These are phyloP conservation scores for Tulasnella sp. DNA, from an alignment of 768 basidiomycete species.

Conservation along the genomic window DNA sequence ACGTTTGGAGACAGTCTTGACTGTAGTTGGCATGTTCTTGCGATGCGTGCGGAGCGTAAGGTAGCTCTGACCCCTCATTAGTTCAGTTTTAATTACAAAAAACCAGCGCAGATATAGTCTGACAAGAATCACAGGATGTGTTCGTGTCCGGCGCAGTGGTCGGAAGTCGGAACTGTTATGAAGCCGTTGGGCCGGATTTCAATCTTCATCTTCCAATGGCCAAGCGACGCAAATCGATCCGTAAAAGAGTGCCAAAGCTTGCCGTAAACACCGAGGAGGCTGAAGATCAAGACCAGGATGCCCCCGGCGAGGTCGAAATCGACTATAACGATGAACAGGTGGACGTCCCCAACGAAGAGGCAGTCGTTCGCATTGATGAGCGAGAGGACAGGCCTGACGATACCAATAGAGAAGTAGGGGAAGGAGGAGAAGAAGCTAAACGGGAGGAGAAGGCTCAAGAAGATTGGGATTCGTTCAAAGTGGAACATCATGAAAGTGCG, in stretches of 20 bases:
- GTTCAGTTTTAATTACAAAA: too few species aligned
- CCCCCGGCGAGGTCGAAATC: not conserved
- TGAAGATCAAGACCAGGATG: not conserved
- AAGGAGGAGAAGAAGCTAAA: conserved; percentile 20
- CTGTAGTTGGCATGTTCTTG: too few species aligned
- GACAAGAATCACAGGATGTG: too few species aligned
- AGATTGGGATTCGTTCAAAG: conserved; percentile 64
- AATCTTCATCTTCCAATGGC: not conserved
- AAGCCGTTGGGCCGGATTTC: too few species aligned
- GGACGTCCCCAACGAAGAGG: not conserved
- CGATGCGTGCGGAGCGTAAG: too few species aligned
- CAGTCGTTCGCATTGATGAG: not conserved
- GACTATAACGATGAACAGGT: conserved; percentile 3
- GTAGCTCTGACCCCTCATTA: too few species aligned
- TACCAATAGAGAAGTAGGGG: not conserved
- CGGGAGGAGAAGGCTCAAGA: conserved; percentile 45
- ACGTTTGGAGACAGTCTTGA: too few species aligned
- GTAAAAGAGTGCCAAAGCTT: not conserved
- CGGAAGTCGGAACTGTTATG: too few species aligned
- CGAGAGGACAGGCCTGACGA: not conserved
- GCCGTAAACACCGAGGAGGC: not conserved
- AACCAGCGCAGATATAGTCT: too few species aligned
- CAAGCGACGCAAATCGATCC: conserved; percentile 9
- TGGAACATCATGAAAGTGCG: conserved; percentile 70
- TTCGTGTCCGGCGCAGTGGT: too few species aligned